Conservation (phyloP, 2,329 filamentous ascomycete species). For the Cladobotryum mycophilum region DNA sequence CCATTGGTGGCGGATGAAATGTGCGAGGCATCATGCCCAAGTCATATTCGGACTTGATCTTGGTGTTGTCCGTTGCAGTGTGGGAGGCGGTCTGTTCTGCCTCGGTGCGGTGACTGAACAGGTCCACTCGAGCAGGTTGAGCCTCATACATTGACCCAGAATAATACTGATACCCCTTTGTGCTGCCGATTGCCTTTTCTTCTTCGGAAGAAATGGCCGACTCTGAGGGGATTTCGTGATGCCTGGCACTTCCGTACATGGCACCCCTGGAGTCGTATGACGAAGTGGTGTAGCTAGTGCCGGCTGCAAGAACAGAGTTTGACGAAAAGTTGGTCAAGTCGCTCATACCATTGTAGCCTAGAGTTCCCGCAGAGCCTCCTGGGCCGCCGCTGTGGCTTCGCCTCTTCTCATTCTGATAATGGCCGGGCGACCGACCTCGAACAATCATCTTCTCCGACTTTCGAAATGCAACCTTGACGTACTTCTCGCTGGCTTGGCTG, state of each 20-base stretch:
- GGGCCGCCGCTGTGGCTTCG: slow-evolving; percentile 63
- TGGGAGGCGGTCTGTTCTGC: slow-evolving; percentile 29
- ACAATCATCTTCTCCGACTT: slow-evolving; percentile 80
- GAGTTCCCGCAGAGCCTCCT: slow-evolving; percentile 57
- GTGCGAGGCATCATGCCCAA: slow-evolving; percentile 39
- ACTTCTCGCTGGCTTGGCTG: slow-evolving; percentile 43
- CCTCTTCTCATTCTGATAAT: slow-evolving; percentile 66
- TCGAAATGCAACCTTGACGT: slow-evolving; percentile 63
- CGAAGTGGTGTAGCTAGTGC: slow-evolving; percentile 2
- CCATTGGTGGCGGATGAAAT: slow-evolving; percentile 35
- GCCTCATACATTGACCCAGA: slow-evolving; percentile 44
- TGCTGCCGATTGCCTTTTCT: slow-evolving; percentile 41
- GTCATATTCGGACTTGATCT: slow-evolving; percentile 47
- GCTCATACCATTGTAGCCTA: slow-evolving; percentile 36
- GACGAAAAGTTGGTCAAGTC: slow-evolving; percentile 20
- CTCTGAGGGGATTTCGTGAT: slow-evolving; percentile 46
- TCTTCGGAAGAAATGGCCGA: slow-evolving; percentile 47
- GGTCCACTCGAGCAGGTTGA: slow-evolving; percentile 42
- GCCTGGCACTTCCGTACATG: slow-evolving; percentile 25
- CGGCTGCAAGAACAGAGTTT: not conserved
- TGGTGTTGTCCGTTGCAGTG: slow-evolving; percentile 25
- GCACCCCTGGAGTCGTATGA: slow-evolving; percentile 6
- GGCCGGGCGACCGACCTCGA: slow-evolving; percentile 75
- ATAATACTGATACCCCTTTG: slow-evolving; percentile 52
- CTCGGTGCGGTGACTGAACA: slow-evolving; percentile 38